Percentiles rank a stretch among this genome's conserved stretches.
Evolutionary conservation across 768 basidiomycete species (phyloP).

Genomic region (Termitomyces sp.): DNA sequence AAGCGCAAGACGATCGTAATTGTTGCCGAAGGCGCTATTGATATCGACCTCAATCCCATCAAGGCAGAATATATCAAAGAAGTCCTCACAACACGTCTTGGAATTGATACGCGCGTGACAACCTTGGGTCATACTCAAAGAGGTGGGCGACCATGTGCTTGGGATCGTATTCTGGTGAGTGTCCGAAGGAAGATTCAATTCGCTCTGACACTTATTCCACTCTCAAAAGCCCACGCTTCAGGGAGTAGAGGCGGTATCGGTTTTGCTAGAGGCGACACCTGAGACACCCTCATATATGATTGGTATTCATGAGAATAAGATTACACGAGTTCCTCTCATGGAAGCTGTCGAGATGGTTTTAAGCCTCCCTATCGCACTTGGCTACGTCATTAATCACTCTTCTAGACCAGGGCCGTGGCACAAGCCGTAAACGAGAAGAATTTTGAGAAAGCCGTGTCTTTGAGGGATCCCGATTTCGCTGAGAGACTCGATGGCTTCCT

Average conservation of each 20-base stretch:
- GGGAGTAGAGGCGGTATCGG: constrained; percentile 89
- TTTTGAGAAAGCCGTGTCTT: constrained; percentile 81
- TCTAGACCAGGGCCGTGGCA: constrained; percentile 82
- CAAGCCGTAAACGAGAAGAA: constrained; percentile 78
- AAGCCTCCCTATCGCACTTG: constrained; percentile 1
- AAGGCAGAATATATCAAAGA: constrained; percentile 88
- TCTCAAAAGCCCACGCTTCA: constrained; percentile 85
- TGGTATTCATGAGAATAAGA: constrained; percentile 92
- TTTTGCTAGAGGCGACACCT: constrained; percentile 80
- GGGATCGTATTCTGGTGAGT: constrained; percentile 85
- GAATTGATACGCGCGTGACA: constrained; percentile 94
- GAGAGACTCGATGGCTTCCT: constrained; percentile 87
- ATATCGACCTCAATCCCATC: constrained; percentile 87
- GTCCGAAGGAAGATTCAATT: not conserved
- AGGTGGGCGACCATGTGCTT: constrained; percentile 90
- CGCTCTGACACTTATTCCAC: not conserved
- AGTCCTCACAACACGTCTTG: constrained; percentile 79
- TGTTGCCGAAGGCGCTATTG: constrained; percentile 94
- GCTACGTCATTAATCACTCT: not conserved
- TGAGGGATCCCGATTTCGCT: constrained; percentile 88
- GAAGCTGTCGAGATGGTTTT: constrained; percentile 87
- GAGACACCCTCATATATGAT: constrained; percentile 97
- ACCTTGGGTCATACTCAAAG: constrained; percentile 96
- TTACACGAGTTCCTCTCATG: constrained; percentile 85
- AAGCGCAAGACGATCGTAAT: constrained; percentile 99